These are phyloP conservation scores for Orbilia javanica DNA, from an alignment of 2,329 filamentous ascomycete species.

Conservation along the genomic window DNA sequence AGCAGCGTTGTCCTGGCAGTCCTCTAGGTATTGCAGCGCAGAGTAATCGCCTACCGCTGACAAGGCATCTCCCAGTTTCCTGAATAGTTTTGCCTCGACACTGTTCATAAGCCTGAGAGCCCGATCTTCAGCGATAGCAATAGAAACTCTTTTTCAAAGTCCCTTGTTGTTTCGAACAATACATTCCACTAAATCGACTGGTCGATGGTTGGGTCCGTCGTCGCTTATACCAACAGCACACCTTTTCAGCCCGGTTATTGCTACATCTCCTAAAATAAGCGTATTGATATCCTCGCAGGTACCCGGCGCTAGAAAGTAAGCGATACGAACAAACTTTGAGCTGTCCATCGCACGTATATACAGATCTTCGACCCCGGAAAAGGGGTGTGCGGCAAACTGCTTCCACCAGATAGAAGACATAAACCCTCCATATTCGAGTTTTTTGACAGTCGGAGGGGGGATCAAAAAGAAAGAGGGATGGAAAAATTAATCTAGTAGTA, in stretches of 20 bases:
- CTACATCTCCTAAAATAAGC: not conserved
- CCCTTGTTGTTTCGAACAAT: not conserved
- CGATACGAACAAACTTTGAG: not conserved
- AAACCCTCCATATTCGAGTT: not conserved
- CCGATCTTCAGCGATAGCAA: not conserved
- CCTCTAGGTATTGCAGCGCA: not conserved
- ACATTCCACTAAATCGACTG: not conserved
- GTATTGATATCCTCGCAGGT: not conserved
- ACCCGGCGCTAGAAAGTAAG: not conserved
- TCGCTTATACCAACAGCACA: not conserved
- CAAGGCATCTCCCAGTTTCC: not conserved
- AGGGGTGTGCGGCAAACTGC: conserved; percentile 9
- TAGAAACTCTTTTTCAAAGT: not conserved
- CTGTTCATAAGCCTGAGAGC: not conserved
- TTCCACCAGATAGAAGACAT: conserved; percentile 12
- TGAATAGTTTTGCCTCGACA: not conserved
- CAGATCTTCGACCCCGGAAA: conserved; percentile 4
- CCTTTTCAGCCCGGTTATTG: conserved; percentile 5
- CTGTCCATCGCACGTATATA: not conserved
- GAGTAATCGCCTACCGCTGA: not conserved
- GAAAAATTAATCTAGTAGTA: not conserved
- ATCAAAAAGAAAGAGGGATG: conserved; percentile 34
- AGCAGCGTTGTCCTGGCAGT: too few relatives aligned
- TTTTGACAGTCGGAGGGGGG: conserved; percentile 7
- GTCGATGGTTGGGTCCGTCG: not conserved